phyloP scores from a whole-genome alignment of 2,329 filamentous ascomycete species.

The Sporothrix pallida region DNA sequence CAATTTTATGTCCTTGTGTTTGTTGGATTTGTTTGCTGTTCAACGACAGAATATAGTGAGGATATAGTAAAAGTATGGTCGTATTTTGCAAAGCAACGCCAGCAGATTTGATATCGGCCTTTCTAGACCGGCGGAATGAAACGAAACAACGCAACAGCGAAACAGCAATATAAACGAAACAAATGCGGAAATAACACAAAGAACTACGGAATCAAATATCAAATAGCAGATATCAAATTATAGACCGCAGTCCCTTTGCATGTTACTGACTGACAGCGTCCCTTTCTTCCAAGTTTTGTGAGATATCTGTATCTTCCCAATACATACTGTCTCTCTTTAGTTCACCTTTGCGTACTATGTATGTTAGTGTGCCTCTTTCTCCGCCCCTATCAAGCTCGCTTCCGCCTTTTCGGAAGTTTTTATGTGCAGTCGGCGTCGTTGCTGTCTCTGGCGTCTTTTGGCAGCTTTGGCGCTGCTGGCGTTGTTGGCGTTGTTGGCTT shows the following conservation, averaged over 20 bases:
- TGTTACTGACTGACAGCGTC: neutral
- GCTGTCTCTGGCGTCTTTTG: neutral
- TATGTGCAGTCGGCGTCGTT: neutral
- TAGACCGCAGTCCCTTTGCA: neutral
- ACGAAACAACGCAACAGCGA: neutral
- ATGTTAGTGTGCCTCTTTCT: slow-evolving; percentile 3
- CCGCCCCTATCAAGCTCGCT: slow-evolving; percentile 4
- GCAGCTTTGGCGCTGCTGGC: neutral
- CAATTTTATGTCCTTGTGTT: neutral
- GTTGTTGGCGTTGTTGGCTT: neutral
- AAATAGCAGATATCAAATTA: too few relatives aligned
- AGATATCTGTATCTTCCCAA: neutral
- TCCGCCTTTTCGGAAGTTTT: slow-evolving; percentile 14
- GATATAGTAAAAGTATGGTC: slow-evolving; percentile 7
- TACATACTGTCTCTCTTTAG: neutral
- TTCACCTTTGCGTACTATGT: neutral
- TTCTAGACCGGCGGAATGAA: slow-evolving; percentile 1
- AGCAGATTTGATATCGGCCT: neutral
- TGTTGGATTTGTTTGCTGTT: too few relatives aligned
- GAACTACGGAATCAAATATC: too few relatives aligned
- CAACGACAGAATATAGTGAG: neutral
- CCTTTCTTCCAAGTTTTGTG: slow-evolving; percentile 18
- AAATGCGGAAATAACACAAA: too few relatives aligned
- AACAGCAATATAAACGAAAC: neutral
- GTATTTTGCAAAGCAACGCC: neutral